Evolutionary conservation across 2,329 filamentous ascomycete genomes (phyloP), one percentile per base, ranked within the genome.

Genomic region (Neofusicoccum sp.): DNA sequence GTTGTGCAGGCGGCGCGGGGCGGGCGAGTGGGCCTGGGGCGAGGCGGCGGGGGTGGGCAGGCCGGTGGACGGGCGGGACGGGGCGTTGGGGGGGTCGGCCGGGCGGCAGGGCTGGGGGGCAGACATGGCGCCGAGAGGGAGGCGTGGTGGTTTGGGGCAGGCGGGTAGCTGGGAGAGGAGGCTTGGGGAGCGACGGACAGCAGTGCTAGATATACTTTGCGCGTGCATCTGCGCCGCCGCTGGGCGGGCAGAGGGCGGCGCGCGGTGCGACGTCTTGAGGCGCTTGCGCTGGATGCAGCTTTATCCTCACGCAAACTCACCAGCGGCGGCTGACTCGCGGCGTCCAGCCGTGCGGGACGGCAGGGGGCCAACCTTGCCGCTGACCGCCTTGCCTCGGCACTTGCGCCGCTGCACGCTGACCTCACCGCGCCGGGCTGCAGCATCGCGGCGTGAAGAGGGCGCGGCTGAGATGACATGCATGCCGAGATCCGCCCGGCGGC

Each of bases 161-260:
- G 26, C 45, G 56, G 43, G 56, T 38, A 58, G 45, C 57, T 59
- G 57, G 45, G 57, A 34, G 43, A 20, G 30, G 20, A 44, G 43
- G 20, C 20, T 1, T 45, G 57, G 47, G 45, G 57, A 49, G 44
- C 57, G 43, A 45, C 51, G 57, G 57, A 59, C 57, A 49, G 49
- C 49, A 31, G 31, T 30, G 43, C 45, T 59, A 59, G 57, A 59
- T 59, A 59, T 59, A 59, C 57, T 59, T 59, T 49, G 57, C 51
- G 44, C 57, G 49, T 59, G 57, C 57, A 59, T 59, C 57, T 59
- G 56, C 40, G 43, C 43, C 34, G 38, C 38, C 57, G 57, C 57
- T 47, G 34, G 54, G 54, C 54, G 47, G 34, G 41, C 56, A 58
- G 45, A 59, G 57, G 44, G 51, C 44, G 51, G 41, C 44, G 51